Conservation (phyloP, 1,284 basidiomycete genomes). For the Amylostereum areolatum region DNA sequence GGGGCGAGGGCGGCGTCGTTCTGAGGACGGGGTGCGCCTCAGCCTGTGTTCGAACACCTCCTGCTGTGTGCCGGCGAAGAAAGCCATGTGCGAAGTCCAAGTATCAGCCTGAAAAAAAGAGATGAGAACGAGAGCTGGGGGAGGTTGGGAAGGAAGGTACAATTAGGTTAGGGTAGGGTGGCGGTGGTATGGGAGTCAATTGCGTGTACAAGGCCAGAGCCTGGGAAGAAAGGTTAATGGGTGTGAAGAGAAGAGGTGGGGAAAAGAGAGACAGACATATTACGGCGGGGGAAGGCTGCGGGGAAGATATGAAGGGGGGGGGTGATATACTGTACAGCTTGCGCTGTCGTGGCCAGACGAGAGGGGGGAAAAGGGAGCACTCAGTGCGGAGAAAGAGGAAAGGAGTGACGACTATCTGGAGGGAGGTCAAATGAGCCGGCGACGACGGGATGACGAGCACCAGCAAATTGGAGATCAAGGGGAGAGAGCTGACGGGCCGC, state of each 20-base stretch:
- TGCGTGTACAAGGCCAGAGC: constrained; percentile 6
- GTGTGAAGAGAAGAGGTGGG: not conserved
- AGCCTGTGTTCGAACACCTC: constrained; percentile 2
- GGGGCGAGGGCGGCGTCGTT: not conserved
- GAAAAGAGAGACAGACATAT: constrained; percentile 1
- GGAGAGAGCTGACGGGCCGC: too few relatives aligned
- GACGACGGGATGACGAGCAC: too few relatives aligned
- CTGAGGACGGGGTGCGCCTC: not conserved
- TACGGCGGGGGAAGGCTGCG: not conserved
- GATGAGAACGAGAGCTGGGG: not conserved
- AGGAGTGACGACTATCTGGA: too few relatives aligned
- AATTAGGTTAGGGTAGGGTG: not conserved
- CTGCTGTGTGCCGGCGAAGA: not conserved
- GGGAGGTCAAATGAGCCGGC: too few relatives aligned
- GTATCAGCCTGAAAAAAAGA: too few relatives aligned
- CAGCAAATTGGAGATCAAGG: too few relatives aligned
- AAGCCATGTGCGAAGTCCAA: constrained; percentile 1
- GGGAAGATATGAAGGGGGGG: too few relatives aligned
- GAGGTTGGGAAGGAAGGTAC: not conserved
- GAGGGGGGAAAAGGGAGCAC: too few relatives aligned
- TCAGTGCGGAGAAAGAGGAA: too few relatives aligned
- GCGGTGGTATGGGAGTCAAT: constrained; percentile 2
- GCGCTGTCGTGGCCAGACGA: not conserved
- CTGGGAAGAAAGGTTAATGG: not conserved
- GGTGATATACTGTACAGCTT: not conserved